Evolutionary conservation across 345 rosid species (phyloP).

Genomic region (Theobroma cacao): DNA sequence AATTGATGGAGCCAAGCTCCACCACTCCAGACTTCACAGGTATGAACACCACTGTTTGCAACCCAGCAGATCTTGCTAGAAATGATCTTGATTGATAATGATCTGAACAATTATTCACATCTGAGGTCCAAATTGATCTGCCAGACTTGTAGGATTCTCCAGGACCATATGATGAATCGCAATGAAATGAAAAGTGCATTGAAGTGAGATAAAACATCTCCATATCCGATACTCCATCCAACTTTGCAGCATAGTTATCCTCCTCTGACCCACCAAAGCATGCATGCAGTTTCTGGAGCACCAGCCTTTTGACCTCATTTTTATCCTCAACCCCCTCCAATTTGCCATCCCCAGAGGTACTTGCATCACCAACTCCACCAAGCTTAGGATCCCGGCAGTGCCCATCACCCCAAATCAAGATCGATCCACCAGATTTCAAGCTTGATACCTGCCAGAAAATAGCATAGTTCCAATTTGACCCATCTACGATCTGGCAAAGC

Average conservation of each 20-base stretch:
- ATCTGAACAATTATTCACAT: constrained; percentile 45
- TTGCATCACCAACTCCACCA: constrained; percentile 36
- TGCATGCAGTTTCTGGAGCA: constrained; percentile 64
- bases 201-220: constrained; percentile 80
- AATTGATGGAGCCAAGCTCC: constrained; percentile 78
- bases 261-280: constrained; percentile 48
- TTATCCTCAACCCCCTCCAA: constrained; percentile 44
- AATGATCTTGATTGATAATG: constrained; percentile 64
- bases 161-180: constrained; percentile 58
- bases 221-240: constrained; percentile 53
- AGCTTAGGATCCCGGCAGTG: constrained; percentile 42
- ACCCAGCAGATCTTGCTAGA: constrained; percentile 75
- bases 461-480: constrained; percentile 77
- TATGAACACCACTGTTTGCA: constrained; percentile 67
- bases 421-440: constrained; percentile 60
- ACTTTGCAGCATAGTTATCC: constrained; percentile 34
- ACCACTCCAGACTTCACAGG: constrained; percentile 79
- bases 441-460: constrained; percentile 65
- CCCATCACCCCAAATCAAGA: constrained; percentile 90
- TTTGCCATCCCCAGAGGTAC: constrained; percentile 26
- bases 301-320: constrained; percentile 55
- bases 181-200: constrained; percentile 55
- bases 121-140: constrained; percentile 68
- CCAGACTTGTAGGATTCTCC: constrained; percentile 55
- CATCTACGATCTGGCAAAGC: constrained; percentile 58